These are phyloP conservation scores for Vitis amurensis DNA, from an alignment of 164 flowering plant genomes.

Conservation along the genomic window DNA sequence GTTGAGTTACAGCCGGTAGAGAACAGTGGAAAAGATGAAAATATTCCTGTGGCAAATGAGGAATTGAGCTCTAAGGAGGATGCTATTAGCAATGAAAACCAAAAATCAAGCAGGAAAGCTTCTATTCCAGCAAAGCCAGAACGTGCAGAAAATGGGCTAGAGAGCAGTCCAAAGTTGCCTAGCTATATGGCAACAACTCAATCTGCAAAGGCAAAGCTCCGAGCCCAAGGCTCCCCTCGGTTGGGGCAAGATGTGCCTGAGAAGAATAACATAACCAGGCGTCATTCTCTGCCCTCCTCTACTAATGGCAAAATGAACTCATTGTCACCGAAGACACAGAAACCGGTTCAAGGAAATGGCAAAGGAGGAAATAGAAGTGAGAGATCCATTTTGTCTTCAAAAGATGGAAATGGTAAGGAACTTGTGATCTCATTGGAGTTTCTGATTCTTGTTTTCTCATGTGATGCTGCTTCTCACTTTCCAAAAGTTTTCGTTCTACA, in stretches of 20 bases:
- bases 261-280: conserved; percentile 47
- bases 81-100: conserved; percentile 35
- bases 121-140: conserved; percentile 71
- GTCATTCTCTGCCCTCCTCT: conserved; percentile 71
- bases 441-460: background rate
- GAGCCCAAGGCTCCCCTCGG: conserved; percentile 59
- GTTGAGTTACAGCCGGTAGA: conserved; percentile 40
- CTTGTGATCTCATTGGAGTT: background rate
- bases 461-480: background rate
- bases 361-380: conserved; percentile 45
- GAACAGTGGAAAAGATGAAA: conserved; percentile 36
- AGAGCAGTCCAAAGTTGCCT: conserved; percentile 67
- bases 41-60: conserved; percentile 29
- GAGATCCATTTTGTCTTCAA: conserved; percentile 44
- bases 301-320: conserved; percentile 52
- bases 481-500: background rate
- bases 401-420: conserved; percentile 62
- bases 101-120: conserved; percentile 47
- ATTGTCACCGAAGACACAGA: conserved; percentile 53
- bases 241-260: conserved; percentile 46
- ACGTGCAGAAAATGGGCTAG: conserved; percentile 56
- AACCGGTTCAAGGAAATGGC: conserved; percentile 33
- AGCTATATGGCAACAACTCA: conserved; percentile 88
- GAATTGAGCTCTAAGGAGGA: conserved; percentile 49
- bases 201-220: conserved; percentile 82